phyloP scores from a whole-genome alignment of 768 basidiomycete species.

The Cystofilobasidium bisporidii region DNA sequence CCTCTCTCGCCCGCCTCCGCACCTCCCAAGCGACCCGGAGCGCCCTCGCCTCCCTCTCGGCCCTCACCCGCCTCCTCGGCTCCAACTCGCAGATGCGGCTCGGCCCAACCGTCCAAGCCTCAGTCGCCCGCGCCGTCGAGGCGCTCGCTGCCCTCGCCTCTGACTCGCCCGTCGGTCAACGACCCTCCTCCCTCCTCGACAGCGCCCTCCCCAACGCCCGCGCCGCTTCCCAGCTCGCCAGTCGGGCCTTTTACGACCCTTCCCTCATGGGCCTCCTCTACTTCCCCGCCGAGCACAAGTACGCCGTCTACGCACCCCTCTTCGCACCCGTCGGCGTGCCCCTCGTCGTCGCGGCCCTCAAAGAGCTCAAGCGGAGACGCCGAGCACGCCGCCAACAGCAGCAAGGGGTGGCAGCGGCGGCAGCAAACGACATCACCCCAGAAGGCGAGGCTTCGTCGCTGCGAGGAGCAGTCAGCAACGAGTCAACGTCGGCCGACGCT shows the following conservation, averaged over 20 bases:
- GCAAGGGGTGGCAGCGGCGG: too few relatives aligned
- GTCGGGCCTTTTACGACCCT: slow-evolving; percentile 86
- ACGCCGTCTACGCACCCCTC: slow-evolving; percentile 88
- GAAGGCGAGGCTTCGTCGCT: too few relatives aligned
- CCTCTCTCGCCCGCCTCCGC: slow-evolving; percentile 46
- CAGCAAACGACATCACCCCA: too few relatives aligned
- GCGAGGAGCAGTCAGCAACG: too few relatives aligned
- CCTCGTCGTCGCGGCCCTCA: slow-evolving; percentile 59
- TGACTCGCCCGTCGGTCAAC: slow-evolving; percentile 56
- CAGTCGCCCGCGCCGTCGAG: slow-evolving; percentile 13
- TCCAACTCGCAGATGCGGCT: slow-evolving; percentile 92
- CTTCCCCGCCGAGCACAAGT: slow-evolving; percentile 95
- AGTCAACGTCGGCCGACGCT: too few relatives aligned
- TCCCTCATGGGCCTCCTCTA: slow-evolving; percentile 92
- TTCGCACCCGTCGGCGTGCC: slow-evolving; percentile 87
- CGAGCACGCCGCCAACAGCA: background rate
- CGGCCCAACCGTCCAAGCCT: slow-evolving; percentile 35
- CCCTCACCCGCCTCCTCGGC: slow-evolving; percentile 72
- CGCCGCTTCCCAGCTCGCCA: background rate
- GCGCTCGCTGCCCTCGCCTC: slow-evolving; percentile 34
- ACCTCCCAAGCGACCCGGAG: slow-evolving; percentile 58
- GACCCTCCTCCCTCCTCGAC: too few relatives aligned
- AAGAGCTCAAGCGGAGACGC: slow-evolving; percentile 50
- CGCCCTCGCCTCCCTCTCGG: slow-evolving; percentile 63
- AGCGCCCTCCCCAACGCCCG: slow-evolving; percentile 48